Evolutionary conservation across 805 yeast species (phyloP).

Genomic region (Candida endomychidarum): DNA sequence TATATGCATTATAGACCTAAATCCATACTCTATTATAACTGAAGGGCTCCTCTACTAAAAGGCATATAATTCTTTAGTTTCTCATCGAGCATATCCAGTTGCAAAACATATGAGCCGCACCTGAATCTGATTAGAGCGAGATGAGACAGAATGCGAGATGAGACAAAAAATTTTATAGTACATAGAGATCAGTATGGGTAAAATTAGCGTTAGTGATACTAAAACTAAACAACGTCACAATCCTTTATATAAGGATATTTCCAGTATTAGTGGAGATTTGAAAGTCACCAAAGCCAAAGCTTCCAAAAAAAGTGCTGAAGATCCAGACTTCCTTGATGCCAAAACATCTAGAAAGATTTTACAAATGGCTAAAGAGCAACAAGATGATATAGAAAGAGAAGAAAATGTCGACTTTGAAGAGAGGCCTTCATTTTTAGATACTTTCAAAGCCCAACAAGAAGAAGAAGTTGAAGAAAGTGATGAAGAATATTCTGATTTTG

Average conservation of each 20-base stretch:
- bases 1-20: too few species aligned
- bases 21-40: too few species aligned
- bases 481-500: slow-evolving; percentile 59
- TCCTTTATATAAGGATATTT: slow-evolving; percentile 76
- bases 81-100: too few species aligned
- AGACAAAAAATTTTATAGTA: slow-evolving; percentile 13
- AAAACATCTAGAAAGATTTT: slow-evolving; percentile 79
- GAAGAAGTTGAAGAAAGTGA: slow-evolving; percentile 41
- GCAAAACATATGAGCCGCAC: slow-evolving; percentile 6
- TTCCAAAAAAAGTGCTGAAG: slow-evolving; percentile 38
- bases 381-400: slow-evolving; percentile 72
- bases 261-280: slow-evolving; percentile 71
- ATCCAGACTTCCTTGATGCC: slow-evolving; percentile 71
- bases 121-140: slow-evolving; percentile 7
- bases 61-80: too few species aligned
- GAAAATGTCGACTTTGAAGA: slow-evolving; percentile 34
- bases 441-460: slow-evolving; percentile 21
- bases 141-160: slow-evolving; percentile 5
- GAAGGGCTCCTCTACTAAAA: too few species aligned
- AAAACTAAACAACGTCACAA: slow-evolving; percentile 70
- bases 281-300: slow-evolving; percentile 41
- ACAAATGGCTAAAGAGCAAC: slow-evolving; percentile 89
- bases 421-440: slow-evolving; percentile 22
- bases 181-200: slow-evolving; percentile 79
- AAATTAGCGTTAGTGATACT: slow-evolving; percentile 49